A percentile compares a stretch with the other conserved stretches of the same genome.
phyloP scores from a whole-genome alignment of 2,329 filamentous ascomycete genomes.

The Monosporascus sp. region DNA sequence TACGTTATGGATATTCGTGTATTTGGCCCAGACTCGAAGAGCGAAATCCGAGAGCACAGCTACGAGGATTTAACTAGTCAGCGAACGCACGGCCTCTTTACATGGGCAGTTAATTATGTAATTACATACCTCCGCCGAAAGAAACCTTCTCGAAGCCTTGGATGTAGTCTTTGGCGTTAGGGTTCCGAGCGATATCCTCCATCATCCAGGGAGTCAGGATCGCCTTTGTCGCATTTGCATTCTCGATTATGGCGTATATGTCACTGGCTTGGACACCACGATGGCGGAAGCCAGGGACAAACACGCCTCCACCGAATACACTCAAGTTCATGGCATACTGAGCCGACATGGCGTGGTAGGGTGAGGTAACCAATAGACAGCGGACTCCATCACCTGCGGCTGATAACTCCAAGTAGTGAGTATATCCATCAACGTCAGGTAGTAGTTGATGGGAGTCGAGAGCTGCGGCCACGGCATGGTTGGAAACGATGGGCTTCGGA shows the following conservation, averaged over 20 bases:
- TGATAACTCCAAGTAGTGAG: slow-evolving; percentile 4
- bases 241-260: slow-evolving; percentile 6
- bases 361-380: slow-evolving; percentile 9
- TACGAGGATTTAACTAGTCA: neutral
- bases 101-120: too few relatives aligned
- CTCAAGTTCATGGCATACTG: slow-evolving; percentile 4
- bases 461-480: slow-evolving; percentile 7
- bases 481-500: slow-evolving; percentile 9
- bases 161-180: slow-evolving; percentile 12
- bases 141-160: slow-evolving; percentile 7
- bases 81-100: too few relatives aligned
- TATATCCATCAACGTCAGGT: slow-evolving; percentile 8
- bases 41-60: slow-evolving; percentile 10
- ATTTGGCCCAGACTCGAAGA: slow-evolving; percentile 8
- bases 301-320: slow-evolving; percentile 11
- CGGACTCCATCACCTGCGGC: slow-evolving; percentile 8
- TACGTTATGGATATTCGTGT: slow-evolving; percentile 10
- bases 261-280: slow-evolving; percentile 7
- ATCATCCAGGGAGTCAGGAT: slow-evolving; percentile 15
- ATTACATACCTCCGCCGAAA: slow-evolving; percentile 15
- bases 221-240: slow-evolving; percentile 6
- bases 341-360: slow-evolving; percentile 13
- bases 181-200: slow-evolving; percentile 12
- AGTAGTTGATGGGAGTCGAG: slow-evolving; percentile 4
- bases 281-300: slow-evolving; percentile 14